Conservation (phyloP, 2,329 filamentous ascomycete genomes). For the Davidsoniella virescens region DNA sequence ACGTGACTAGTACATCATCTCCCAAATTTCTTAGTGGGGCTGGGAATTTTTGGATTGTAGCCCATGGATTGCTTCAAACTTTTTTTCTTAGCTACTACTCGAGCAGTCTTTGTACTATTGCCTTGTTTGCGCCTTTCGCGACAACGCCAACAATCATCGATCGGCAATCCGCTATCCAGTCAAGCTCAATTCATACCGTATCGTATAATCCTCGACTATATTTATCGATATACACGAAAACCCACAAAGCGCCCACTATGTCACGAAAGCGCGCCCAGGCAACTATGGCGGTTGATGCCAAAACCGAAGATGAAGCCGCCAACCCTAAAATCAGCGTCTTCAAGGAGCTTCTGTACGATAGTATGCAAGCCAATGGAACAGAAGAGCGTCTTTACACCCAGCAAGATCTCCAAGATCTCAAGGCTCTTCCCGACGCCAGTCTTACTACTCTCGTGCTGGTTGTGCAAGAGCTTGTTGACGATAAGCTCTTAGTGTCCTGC, state of each 20-base stretch:
- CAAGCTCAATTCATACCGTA: background rate
- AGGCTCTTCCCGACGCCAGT: conserved; percentile 41
- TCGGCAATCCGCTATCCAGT: too few species aligned
- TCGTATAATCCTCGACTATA: background rate
- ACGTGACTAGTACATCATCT: too few species aligned
- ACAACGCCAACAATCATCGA: background rate
- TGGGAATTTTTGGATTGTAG: too few species aligned
- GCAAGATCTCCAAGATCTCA: conserved; percentile 38
- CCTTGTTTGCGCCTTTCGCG: background rate
- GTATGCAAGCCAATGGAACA: conserved; percentile 33
- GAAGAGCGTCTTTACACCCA: conserved; percentile 38
- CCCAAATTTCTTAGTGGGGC: too few species aligned
- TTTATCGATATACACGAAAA: background rate
- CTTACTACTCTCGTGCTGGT: conserved; percentile 37
- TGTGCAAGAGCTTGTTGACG: conserved; percentile 40
- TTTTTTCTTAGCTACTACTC: conserved; percentile 1
- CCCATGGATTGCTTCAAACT: background rate
- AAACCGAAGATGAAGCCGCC: conserved; percentile 12
- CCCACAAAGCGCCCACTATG: background rate
- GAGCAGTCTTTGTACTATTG: too few species aligned
- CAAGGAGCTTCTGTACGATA: conserved; percentile 41
- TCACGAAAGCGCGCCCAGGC: conserved; percentile 8
- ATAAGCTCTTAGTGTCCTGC: conserved; percentile 41
- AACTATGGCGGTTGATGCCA: conserved; percentile 1
- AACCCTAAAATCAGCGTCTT: conserved; percentile 30